phyloP scores from a whole-genome alignment of 148 eudicot species.

The Linanthus parryae region DNA sequence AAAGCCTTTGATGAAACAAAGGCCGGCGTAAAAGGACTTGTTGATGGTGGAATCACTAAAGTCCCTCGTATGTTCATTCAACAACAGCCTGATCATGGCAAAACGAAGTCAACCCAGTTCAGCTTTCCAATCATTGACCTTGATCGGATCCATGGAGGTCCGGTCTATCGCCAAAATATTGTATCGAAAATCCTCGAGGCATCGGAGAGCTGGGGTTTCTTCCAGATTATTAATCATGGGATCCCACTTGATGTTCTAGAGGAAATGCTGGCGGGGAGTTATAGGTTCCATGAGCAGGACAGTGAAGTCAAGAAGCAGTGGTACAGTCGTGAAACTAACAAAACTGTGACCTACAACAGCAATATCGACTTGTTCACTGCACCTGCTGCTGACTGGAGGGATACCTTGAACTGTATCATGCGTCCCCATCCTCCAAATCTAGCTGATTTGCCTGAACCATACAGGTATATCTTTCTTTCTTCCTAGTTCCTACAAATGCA shows the following conservation, averaged over 20 bases:
- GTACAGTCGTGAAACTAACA: slow-evolving; percentile 5
- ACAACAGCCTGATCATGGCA: background rate
- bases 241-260: slow-evolving; percentile 3
- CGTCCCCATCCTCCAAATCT: slow-evolving; percentile 33
- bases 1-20: slow-evolving; percentile 10
- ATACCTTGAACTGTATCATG: slow-evolving; percentile 24
- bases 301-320: slow-evolving; percentile 1
- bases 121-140: slow-evolving; percentile 8
- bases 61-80: slow-evolving; percentile 11
- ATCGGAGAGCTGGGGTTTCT: slow-evolving; percentile 12
- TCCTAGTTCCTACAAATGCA: background rate
- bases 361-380: slow-evolving; percentile 33
- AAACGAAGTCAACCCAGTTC: background rate
- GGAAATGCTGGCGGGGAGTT: background rate
- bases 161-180: slow-evolving; percentile 2
- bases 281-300: slow-evolving; percentile 13
- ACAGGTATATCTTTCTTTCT: slow-evolving; percentile 35
- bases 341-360: slow-evolving; percentile 14
- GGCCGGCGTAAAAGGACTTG: slow-evolving; percentile 13
- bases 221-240: slow-evolving; percentile 17
- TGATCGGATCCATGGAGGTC: background rate
- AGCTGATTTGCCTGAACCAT: slow-evolving; percentile 37
- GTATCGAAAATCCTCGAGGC: slow-evolving; percentile 4
- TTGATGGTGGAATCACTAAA: slow-evolving; percentile 5
- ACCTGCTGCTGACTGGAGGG: slow-evolving; percentile 46